Conservation (phyloP, 2,329 filamentous ascomycete species). For the Thelonectria blattea region DNA sequence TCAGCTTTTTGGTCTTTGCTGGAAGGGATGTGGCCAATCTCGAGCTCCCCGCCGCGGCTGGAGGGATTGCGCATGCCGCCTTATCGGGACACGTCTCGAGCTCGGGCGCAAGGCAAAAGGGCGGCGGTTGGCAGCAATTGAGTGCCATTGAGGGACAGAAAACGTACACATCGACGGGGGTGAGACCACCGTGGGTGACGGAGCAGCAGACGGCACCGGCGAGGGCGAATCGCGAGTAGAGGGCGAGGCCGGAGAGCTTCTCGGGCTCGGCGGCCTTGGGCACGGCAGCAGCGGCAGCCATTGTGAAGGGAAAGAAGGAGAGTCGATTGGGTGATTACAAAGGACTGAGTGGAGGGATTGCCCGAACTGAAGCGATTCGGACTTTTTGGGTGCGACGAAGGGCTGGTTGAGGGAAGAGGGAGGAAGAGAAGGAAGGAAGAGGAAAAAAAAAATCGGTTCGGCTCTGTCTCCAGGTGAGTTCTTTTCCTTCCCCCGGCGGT, state of each 20-base stretch:
- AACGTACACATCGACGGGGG: constrained; percentile 99
- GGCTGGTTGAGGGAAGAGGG: constrained; percentile 11
- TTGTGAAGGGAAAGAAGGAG: constrained; percentile 42
- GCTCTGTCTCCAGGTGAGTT: constrained; percentile 32
- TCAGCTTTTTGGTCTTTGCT: constrained; percentile 24
- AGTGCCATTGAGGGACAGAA: neutral
- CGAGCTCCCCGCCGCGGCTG: neutral
- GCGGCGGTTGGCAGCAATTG: constrained; percentile 29
- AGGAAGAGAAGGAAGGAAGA: constrained; percentile 22
- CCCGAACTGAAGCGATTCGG: constrained; percentile 23
- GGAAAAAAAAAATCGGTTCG: constrained; percentile 28
- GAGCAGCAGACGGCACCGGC: constrained; percentile 98
- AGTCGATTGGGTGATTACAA: constrained; percentile 29
- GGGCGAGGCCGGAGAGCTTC: constrained; percentile 61
- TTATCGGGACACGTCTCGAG: neutral
- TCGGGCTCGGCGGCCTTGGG: constrained; percentile 49
- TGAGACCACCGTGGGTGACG: constrained; percentile 94
- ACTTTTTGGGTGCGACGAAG: constrained; percentile 17
- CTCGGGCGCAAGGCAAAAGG: neutral
- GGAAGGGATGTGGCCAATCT: neutral
- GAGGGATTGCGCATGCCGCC: neutral
- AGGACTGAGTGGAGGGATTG: constrained; percentile 44
- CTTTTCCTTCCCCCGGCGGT: constrained; percentile 33
- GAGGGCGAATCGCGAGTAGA: constrained; percentile 97
- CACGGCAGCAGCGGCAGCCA: constrained; percentile 51